Conservation (phyloP, 176 grass and related monocot genomes). For the Microstegium vimineum region DNA sequence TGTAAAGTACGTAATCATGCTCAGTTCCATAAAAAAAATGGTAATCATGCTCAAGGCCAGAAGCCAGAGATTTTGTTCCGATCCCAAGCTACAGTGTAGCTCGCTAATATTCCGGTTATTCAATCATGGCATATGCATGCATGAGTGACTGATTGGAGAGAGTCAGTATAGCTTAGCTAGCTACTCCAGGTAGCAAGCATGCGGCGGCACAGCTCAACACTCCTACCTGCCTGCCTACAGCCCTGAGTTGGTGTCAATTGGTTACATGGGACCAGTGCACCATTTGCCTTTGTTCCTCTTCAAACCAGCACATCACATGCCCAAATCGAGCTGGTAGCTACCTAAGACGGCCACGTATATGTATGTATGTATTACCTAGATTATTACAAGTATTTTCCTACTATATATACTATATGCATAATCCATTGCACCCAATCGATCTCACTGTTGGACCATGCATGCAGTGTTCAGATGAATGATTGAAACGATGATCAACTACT, state of each 20-base stretch:
- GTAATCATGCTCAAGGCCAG: too few relatives aligned
- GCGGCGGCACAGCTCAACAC: background rate
- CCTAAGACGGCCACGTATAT: background rate
- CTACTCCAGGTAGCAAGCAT: background rate
- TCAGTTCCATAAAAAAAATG: too few relatives aligned
- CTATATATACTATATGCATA: too few relatives aligned
- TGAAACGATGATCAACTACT: too few relatives aligned
- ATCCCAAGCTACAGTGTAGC: background rate
- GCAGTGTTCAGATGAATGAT: too few relatives aligned
- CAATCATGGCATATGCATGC: background rate
- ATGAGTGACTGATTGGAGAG: background rate
- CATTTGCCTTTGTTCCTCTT: slow-evolving; percentile 25
- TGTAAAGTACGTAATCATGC: too few relatives aligned
- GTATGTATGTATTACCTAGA: background rate
- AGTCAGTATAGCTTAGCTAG: slow-evolving; percentile 4
- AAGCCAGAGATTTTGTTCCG: too few relatives aligned
- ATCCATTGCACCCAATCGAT: too few relatives aligned
- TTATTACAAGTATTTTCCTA: background rate
- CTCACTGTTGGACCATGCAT: too few relatives aligned
- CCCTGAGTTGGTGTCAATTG: background rate
- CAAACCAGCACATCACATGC: slow-evolving; percentile 8
- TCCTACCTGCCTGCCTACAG: background rate
- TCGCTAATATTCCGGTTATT: background rate
- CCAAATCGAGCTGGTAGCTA: background rate
- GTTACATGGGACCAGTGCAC: slow-evolving; percentile 15